Base-by-base conservation (phyloP, 2,329 filamentous ascomycete genomes). In the Hirsutella thompsonii region DNA sequence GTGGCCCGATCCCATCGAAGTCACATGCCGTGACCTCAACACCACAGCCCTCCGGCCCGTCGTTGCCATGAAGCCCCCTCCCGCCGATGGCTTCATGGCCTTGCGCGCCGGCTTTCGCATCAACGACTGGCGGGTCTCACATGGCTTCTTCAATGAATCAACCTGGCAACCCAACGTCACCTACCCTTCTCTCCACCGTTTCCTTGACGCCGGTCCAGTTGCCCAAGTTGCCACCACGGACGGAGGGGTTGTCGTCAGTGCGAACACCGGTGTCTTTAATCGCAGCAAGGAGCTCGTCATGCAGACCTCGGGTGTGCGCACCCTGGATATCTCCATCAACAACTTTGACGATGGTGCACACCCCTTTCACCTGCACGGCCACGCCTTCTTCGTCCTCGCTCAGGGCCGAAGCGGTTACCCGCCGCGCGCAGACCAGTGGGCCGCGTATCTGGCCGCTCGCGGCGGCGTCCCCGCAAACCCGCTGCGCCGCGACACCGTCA, bases 311-410 rank as follows among this genome's bases (percentile, higher is more conserved):
- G 70, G 74, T 39, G 63, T 76, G 21, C 62, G 73, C 23, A 64
- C 65, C 29, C 64, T 76, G 29, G 74, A 75, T 2, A 68, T 72
- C 21, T 65, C 77, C 46, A 79, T 79, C 54, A 77, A 77, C 37
- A 50, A 70, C 35, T 77, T 74, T 6, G 74, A 81, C 53, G 65
- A 80, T 35, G 51, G 59, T 5, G 54, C 53, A 1, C 60, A 63
- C 19, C 59, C 59, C 0, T 62, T 62, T 26, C 76, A 82, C 56
- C 60, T 82, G 0, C 79, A 81, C 54, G 74, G 74, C 0, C 72
- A 77, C 54, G 64, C 64, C 35, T 74, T 78, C 57, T 73, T 74
- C 48, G 59, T 72, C 32, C 49, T 63, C 1, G 32, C 49, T 0
- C 58, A 61, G 30, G 59, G 52, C 0, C 42, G 43, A 0, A 52